These are phyloP conservation scores for Ampelomyces quisqualis DNA, from an alignment of 2,329 filamentous ascomycete species.

Conservation along the genomic window DNA sequence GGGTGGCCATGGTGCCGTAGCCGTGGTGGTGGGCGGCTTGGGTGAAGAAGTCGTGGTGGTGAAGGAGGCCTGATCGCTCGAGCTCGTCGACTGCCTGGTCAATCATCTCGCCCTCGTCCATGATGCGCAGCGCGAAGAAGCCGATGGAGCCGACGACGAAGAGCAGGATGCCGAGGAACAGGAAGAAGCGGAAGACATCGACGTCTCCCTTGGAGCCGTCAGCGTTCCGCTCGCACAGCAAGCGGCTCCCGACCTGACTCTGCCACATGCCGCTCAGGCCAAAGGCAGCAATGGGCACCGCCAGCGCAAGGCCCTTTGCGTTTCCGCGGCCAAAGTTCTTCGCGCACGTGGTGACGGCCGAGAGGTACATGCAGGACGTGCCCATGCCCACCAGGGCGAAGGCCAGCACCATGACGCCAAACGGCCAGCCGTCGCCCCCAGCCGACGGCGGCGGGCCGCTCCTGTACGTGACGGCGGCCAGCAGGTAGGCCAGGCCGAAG, in stretches of 20 bases:
- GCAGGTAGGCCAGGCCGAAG: slow-evolving; percentile 78
- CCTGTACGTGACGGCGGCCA: slow-evolving; percentile 77
- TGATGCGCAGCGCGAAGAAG: slow-evolving; percentile 70
- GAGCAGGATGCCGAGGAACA: slow-evolving; percentile 77
- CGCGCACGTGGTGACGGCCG: slow-evolving; percentile 89
- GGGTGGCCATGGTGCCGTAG: slow-evolving; percentile 64
- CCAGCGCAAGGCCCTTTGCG: slow-evolving; percentile 84
- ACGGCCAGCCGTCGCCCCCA: slow-evolving; percentile 64
- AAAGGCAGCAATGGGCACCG: slow-evolving; percentile 87
- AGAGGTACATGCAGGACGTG: slow-evolving; percentile 86
- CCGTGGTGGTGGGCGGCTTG: slow-evolving; percentile 55
- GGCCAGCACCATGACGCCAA: slow-evolving; percentile 78
- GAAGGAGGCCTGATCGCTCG: slow-evolving; percentile 81
- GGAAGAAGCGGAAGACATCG: slow-evolving; percentile 81
- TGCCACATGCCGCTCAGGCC: slow-evolving; percentile 95
- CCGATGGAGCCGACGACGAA: slow-evolving; percentile 71
- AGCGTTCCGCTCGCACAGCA: slow-evolving; percentile 69
- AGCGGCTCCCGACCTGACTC: slow-evolving; percentile 78
- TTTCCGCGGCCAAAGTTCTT: slow-evolving; percentile 95
- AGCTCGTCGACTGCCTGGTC: slow-evolving; percentile 87
- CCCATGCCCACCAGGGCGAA: slow-evolving; percentile 82
- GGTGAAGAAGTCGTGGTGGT: slow-evolving; percentile 71
- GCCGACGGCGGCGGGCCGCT: slow-evolving; percentile 56
- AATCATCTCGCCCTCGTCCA: slow-evolving; percentile 84
- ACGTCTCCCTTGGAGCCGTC: slow-evolving; percentile 63